Evolutionary conservation across 2,329 filamentous ascomycete genomes (phyloP).

Genomic region (Paecilomyces sp.): DNA sequence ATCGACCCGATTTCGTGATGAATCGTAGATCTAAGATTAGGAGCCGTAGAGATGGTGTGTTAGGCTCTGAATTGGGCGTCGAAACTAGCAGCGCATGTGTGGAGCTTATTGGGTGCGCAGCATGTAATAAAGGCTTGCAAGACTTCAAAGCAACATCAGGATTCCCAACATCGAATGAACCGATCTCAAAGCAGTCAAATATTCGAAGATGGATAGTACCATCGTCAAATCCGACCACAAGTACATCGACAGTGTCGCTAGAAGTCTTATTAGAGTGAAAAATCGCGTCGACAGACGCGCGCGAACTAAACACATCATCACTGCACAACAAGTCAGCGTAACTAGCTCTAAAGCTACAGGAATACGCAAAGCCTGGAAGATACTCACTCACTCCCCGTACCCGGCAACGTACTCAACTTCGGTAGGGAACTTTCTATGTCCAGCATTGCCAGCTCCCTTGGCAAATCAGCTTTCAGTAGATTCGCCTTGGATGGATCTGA

Average conservation of each 20-base stretch:
- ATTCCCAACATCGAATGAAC: slow-evolving; percentile 42
- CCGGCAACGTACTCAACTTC: slow-evolving; percentile 66
- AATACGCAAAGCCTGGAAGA: background rate
- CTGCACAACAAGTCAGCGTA: slow-evolving; percentile 47
- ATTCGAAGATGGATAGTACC: slow-evolving; percentile 71
- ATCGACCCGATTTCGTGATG: slow-evolving; percentile 64
- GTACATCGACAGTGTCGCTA: slow-evolving; percentile 69
- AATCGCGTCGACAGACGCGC: slow-evolving; percentile 61
- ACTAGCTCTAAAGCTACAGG: slow-evolving; percentile 10
- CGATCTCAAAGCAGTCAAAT: slow-evolving; percentile 78
- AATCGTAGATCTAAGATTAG: slow-evolving; percentile 79
- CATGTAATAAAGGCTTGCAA: slow-evolving; percentile 50
- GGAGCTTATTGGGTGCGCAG: slow-evolving; percentile 66
- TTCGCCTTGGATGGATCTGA: slow-evolving; percentile 28
- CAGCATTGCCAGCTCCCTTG: slow-evolving; percentile 63
- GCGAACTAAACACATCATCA: slow-evolving; percentile 59
- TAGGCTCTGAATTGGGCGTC: slow-evolving; percentile 24
- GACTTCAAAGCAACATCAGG: slow-evolving; percentile 5
- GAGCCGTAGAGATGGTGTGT: slow-evolving; percentile 44
- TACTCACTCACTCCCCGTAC: slow-evolving; percentile 51
- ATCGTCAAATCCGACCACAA: slow-evolving; percentile 65
- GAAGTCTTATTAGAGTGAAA: slow-evolving; percentile 59
- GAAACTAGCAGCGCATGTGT: slow-evolving; percentile 64
- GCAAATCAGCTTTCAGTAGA: slow-evolving; percentile 51
- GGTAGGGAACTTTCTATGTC: slow-evolving; percentile 72